Evolutionary conservation across 805 yeast genomes (phyloP), one percentile per base, ranked within the genome.

Genomic region (Metschnikowia rubicola): DNA sequence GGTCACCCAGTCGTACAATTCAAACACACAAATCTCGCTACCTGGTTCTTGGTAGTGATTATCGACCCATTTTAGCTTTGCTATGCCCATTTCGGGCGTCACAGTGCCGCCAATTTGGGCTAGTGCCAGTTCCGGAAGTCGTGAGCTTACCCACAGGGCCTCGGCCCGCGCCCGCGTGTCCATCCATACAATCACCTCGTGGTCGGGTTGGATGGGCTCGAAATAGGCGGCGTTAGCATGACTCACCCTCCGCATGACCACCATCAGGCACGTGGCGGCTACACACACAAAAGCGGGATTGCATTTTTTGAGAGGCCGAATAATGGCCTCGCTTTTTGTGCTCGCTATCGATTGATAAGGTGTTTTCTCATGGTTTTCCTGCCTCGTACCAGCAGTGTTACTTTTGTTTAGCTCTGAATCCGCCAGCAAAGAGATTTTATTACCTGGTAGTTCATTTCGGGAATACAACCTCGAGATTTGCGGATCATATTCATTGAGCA

Each of bases 231-330:
- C 41, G 9, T 56, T 58, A 2, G 47, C 50, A 1, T 43, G 44
- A 1, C 34, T 35, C 2, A 54, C 46, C 30, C 57, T 57, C 45
- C 57, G 53, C 55, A 68, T 61, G 1, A 79, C 78, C 10, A 77
- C 84, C 69, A 80, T 64, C 0, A 85, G 80, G 50, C 86, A 81
- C 1, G 86, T 81, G 4, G 86, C 84, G 2, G 80, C 73, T 7
- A 77, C 69, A 6, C 70, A 30, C 72, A 59, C 34, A 21, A 21
- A 21, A 5, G 26, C 26, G 26, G 26, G 26, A 4, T 3, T 21
- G 26, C 26, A 8, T 1, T 21, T 7, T 21, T 21, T 7, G 26
- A 21, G 26, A 21, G 26, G 26, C 7, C 5, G 26, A 21, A 1
- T 21, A 7, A 21, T 21, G 26, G 7, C 26, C 5, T 7, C 26